Conservation (phyloP, 2,329 filamentous ascomycete genomes). For the Diaporthe amygdali region DNA sequence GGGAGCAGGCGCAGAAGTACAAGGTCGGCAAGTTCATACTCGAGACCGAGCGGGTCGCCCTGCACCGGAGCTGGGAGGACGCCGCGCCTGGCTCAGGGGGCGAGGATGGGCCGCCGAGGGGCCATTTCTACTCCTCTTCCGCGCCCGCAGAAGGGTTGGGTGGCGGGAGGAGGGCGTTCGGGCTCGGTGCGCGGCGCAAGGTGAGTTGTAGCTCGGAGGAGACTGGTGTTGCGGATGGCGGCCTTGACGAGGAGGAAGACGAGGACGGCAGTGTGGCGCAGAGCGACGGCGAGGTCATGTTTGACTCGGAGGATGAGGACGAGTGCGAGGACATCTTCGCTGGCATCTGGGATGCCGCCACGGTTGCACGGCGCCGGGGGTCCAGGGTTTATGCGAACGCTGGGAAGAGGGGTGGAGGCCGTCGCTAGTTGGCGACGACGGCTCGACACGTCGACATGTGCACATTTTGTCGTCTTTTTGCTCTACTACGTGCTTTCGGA, state of each 20-base stretch:
- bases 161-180: constrained; percentile 21
- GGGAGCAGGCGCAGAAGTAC: constrained; percentile 64
- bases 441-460: not conserved
- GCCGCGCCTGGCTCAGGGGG: constrained; percentile 25
- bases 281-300: constrained; percentile 47
- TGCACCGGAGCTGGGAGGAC: constrained; percentile 60
- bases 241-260: constrained; percentile 23
- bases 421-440: not conserved
- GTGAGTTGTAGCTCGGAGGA: constrained; percentile 19
- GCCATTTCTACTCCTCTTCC: constrained; percentile 27
- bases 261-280: constrained; percentile 24
- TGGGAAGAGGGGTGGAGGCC: not conserved
- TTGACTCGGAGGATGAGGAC: constrained; percentile 69
- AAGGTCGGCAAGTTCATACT: constrained; percentile 74
- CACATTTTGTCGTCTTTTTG: no score
- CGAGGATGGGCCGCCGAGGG: constrained; percentile 12
- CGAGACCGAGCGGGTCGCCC: constrained; percentile 63
- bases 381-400: constrained; percentile 36
- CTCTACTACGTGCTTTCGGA: not conserved
- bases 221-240: not conserved
- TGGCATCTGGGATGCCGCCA: constrained; percentile 63
- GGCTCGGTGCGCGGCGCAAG: constrained; percentile 23
- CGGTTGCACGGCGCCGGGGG: constrained; percentile 52
- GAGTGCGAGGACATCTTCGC: constrained; percentile 71
- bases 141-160: not conserved